phyloP scores from a whole-genome alignment of 148 eudicot genomes.

The Fagopyrum esculentum region DNA sequence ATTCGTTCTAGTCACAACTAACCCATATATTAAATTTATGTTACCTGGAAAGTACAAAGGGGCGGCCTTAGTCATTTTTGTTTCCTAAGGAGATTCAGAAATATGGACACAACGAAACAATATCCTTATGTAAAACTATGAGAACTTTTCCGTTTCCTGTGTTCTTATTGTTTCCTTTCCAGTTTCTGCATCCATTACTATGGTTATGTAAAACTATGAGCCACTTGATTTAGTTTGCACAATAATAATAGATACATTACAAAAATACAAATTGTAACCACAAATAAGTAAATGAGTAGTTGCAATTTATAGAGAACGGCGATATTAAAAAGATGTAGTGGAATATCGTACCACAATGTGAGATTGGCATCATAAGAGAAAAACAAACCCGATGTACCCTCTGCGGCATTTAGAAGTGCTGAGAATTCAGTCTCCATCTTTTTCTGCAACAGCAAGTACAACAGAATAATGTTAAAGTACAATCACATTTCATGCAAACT shows the following conservation, averaged over 20 bases:
- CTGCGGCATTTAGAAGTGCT: constrained; percentile 58
- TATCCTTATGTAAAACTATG: too few relatives aligned
- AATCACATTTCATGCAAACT: not conserved
- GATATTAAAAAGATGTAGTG: not conserved
- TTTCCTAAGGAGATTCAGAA: too few relatives aligned
- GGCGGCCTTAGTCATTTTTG: too few relatives aligned
- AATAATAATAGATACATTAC: not conserved
- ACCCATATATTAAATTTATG: too few relatives aligned
- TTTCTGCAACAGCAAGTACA: constrained; percentile 48
- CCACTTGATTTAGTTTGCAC: not conserved
- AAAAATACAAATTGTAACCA: not conserved
- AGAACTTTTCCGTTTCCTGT: too few relatives aligned
- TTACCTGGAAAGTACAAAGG: too few relatives aligned
- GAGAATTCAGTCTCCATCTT: constrained; percentile 85
- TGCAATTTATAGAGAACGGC: not conserved
- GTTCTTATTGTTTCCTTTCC: too few relatives aligned
- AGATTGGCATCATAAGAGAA: constrained; percentile 89
- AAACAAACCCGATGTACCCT: constrained; percentile 68
- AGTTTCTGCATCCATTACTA: too few relatives aligned
- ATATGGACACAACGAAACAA: too few relatives aligned
- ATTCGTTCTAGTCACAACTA: too few relatives aligned
- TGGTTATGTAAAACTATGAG: not conserved
- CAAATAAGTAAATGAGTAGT: not conserved
- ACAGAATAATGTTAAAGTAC: constrained; percentile 14
- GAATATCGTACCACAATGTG: constrained; percentile 66